Evolutionary conservation across 2,329 filamentous ascomycete species (phyloP), one percentile per base, ranked within the genome.

Genomic region (Ophiobolus disseminans): DNA sequence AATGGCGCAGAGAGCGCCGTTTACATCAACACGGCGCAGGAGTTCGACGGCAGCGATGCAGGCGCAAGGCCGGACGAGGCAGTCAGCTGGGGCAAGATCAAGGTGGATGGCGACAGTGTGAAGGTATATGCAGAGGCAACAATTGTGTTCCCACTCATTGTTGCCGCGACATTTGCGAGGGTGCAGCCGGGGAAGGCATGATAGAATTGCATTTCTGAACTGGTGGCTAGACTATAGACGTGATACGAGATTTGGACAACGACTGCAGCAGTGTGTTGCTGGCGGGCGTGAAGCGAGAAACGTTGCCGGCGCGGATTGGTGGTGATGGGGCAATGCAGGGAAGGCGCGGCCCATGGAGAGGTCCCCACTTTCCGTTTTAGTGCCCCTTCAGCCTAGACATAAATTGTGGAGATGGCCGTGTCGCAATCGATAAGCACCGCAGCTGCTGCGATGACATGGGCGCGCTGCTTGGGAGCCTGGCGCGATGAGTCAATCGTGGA

Each of bases 71-170:
- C 94, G 4, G 94, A 99, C 66, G 94, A 99, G 76, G 94, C 94
- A 4, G 90, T 99, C 13, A 97, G 92, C 55, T 99, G 94, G 94
- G 94, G 94, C 3, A 99, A 99, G 80, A 97, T 99, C 74, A 97
- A 95, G 75, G 80, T 86, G 32, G 89, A 87, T 42, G 94, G 88
- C 1, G 88, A 94, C 55, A 89, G 86, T 63, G 92, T 97, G 47
- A 99, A 97, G 86, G 82, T 86, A 4, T 86, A 86, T 62, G 85
- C 84, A 13, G 86, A 88, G 70, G 86, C 86, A 2, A 88, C 86
- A 0, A 76, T 87, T 13, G 85, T 81, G 13, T 88, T 88, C 62
- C 86, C 86, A 6, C 72, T 88, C 53, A 86, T 88, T 53, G 85
- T 87, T 8, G 85, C 85, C 4, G 82, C 83, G 14, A 86, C 85